A percentile compares a stretch with the other conserved stretches of the same genome.
Conservation (phyloP, 495 filamentous ascomycete genomes). For the Penicilliopsis zonata region DNA sequence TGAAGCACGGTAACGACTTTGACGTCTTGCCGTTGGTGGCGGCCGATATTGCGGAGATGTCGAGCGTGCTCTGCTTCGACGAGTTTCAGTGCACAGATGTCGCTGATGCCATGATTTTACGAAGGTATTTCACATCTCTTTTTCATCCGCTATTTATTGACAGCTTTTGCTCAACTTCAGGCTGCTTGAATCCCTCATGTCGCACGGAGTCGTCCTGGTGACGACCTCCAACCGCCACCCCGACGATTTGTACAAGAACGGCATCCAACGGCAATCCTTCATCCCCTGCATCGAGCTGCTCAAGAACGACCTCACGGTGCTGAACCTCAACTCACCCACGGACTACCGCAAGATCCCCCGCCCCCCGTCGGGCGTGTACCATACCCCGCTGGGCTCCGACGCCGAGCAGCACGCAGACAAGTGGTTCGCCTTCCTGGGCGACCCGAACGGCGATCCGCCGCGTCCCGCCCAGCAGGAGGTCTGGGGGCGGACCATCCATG, state of each 20-base stretch:
- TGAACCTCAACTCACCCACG: slow-evolving; percentile 89
- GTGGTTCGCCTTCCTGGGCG: slow-evolving; percentile 91
- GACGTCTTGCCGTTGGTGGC: slow-evolving; percentile 89
- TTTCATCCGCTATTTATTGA: neutral
- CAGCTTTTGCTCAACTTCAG: slow-evolving; percentile 22
- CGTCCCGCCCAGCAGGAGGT: slow-evolving; percentile 69
- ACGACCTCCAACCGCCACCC: slow-evolving; percentile 97
- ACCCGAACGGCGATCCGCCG: slow-evolving; percentile 65
- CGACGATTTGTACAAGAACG: slow-evolving; percentile 93
- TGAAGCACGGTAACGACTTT: slow-evolving; percentile 77
- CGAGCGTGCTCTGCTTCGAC: slow-evolving; percentile 88
- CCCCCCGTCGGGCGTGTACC: slow-evolving; percentile 86
- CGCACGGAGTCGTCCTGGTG: slow-evolving; percentile 89
- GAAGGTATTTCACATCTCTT: slow-evolving; percentile 35
- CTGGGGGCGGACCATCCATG: slow-evolving; percentile 84
- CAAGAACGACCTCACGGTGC: slow-evolving; percentile 67
- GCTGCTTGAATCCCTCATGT: slow-evolving; percentile 81
- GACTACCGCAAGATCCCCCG: slow-evolving; percentile 96
- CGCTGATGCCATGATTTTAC: slow-evolving; percentile 95
- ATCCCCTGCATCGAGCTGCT: slow-evolving; percentile 91
- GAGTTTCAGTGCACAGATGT: slow-evolving; percentile 99
- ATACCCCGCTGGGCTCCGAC: slow-evolving; percentile 68
- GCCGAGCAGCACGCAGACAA: slow-evolving; percentile 74
- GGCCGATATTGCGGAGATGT: slow-evolving; percentile 76
- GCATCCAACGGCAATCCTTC: slow-evolving; percentile 90